These are phyloP conservation scores for Zygosaccharomyces pseudorouxii DNA, from an alignment of 805 yeast genomes.

Conservation along the genomic window DNA sequence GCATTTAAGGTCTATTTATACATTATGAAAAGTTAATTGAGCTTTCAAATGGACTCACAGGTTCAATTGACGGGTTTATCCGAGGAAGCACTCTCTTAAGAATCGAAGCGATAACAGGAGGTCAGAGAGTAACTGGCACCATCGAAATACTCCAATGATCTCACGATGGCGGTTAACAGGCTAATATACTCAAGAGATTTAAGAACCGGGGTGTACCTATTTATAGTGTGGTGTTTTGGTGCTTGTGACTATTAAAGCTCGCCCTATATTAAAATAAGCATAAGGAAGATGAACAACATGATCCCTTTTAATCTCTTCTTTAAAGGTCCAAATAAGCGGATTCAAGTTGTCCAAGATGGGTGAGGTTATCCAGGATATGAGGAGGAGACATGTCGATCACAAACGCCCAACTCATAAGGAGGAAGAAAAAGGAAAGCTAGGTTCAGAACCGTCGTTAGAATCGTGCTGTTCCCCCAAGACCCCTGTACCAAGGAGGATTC, in stretches of 20 bases:
- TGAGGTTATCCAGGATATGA: background rate
- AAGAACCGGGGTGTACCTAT: background rate
- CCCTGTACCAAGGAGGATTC: conserved; percentile 54
- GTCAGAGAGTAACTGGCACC: too few relatives aligned
- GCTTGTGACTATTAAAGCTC: background rate
- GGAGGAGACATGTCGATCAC: background rate
- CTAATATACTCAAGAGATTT: too few relatives aligned
- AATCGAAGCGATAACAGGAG: background rate
- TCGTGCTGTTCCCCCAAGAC: conserved; percentile 48
- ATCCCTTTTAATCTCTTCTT: background rate
- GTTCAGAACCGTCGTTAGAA: background rate
- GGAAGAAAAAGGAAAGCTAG: background rate
- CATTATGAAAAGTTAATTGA: background rate
- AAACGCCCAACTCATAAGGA: background rate
- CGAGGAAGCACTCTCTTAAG: background rate
- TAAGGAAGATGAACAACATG: background rate
- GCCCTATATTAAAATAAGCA: background rate
- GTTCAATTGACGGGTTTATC: background rate
- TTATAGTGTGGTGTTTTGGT: conserved; percentile 1
- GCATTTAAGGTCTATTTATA: background rate
- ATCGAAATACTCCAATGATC: too few relatives aligned
- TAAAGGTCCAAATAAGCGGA: background rate
- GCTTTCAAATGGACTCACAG: background rate
- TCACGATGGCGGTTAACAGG: too few relatives aligned
- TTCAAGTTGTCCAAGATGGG: background rate